Evolutionary conservation across 495 filamentous ascomycete genomes (phyloP), one percentile per base, ranked within the genome.

Genomic region (Talaromyces nanjingensis): DNA sequence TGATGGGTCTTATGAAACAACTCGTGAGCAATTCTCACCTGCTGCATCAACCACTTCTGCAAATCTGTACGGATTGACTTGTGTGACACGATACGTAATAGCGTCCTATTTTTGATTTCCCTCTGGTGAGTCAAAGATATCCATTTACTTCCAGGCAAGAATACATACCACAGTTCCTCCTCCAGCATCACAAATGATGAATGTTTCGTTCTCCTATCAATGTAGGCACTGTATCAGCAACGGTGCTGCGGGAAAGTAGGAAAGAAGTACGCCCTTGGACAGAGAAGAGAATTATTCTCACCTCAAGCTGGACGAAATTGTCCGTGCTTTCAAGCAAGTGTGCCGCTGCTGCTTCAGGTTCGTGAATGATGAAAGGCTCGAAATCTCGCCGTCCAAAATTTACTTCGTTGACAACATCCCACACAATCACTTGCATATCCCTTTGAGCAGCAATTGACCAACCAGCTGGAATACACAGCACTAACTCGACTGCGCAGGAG

Each of bases 271-370:
- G 22, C 22, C 22, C 22, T 24, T 24, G 22, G 22, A 24, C 22
- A 1, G 22, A 24, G 22, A 24, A 24, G 22, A 24, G 22, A 24
- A 24, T 24, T 24, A 24, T 24, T 24, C 22, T 24, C 22, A 24
- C 22, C 22, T 24, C 22, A 24, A 24, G 22, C 22, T 24, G 22
- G 22, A 24, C 22, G 22, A 24, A 24, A 24, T 24, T 24, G 22
- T 24, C 22, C 2, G 22, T 24, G 22, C 18, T 49, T 47, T 60
- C 59, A 8, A 60, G 56, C 14, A 88, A 68, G 0, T 81, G 82
- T 0, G 84, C 72, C 0, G 84, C 84, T 3, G 84, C 85, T 6
- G 84, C 84, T 66, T 88, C 86, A 0, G 87, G 87, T 68, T 89
- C 87, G 1, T 83, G 83, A 6, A 88, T 77, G 6, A 88, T 65